Evolutionary conservation across 768 basidiomycete genomes (phyloP).

Genomic region (Kwoniella dejecticola): DNA sequence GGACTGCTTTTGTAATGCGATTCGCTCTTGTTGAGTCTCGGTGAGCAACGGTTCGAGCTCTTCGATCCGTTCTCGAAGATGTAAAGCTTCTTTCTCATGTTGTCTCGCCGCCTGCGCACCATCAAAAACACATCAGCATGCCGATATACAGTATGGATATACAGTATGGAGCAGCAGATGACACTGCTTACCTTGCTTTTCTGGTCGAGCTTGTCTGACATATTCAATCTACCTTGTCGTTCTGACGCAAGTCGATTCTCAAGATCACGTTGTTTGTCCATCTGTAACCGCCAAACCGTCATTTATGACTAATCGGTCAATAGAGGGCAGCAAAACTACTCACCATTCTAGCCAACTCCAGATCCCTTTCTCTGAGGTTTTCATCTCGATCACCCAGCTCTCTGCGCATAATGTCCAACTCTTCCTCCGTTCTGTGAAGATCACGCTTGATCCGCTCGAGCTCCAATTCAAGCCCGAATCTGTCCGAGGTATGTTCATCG

Average conservation of each 20-base stretch:
- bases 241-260: constrained; percentile 76
- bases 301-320: constrained; percentile 6
- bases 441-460: constrained; percentile 83
- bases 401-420: constrained; percentile 69
- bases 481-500: constrained; percentile 77
- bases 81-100: constrained; percentile 69
- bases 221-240: constrained; percentile 80
- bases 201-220: constrained; percentile 84
- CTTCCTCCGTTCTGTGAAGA: constrained; percentile 74
- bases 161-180: too few relatives aligned
- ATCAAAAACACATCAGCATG: too few relatives aligned
- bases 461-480: constrained; percentile 86
- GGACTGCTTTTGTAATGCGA: constrained; percentile 75
- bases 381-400: constrained; percentile 71
- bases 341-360: constrained; percentile 69
- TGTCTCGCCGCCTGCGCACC: constrained; percentile 64
- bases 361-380: constrained; percentile 69
- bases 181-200: constrained; percentile 60
- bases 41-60: constrained; percentile 78
- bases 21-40: constrained; percentile 57
- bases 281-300: too few relatives aligned
- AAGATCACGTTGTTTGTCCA: constrained; percentile 78
- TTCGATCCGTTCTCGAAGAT: constrained; percentile 64
- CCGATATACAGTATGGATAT: too few relatives aligned
- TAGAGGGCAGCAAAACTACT: constrained; percentile 11